Base-by-base conservation (phyloP, 208 protist genomes). In the Acanthamoeba triangularis region DNA sequence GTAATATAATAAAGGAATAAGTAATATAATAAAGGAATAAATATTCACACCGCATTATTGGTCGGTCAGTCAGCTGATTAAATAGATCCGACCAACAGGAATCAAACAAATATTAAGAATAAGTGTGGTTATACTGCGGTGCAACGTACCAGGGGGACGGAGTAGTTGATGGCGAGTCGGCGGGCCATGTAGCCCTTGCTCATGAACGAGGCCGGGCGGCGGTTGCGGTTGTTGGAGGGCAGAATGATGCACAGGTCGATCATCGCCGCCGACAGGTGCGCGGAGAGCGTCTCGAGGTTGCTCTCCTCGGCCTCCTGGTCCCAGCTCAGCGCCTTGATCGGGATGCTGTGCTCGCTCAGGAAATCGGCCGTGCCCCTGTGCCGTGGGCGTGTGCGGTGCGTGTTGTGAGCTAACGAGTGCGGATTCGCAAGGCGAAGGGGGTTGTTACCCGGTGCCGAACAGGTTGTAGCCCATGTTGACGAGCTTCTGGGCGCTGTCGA, bases 211-310 rank as follows among this genome's bases (percentile, higher is more conserved):
- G 96, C 96, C 63, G 96, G 95, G 67, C 96, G 69, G 37, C 96
- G n/a, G 80, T 95, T 96, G 20, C 96, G 91, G 94, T 98, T 98
- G 47, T 96, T 96, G 33, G 97, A 97, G 65, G 98, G 98, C 41
- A 99, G 96, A 95, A 98, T 98, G 84, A 99, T 98, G 67, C 98
- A 98, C n/a, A 99, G 95, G 82, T 98, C 98, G 93, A 99, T 98
- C 74, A 95, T 82, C 35, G 96, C 96, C 7, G 95, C 63, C 18
- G 91, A 59, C 13, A 98, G 94, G 30, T 92, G 92, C n/a, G 95
- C n/a, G 1, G 78, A 61, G 13, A 95, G 82, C 25, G 47, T 63
- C n/a, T 90, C 59, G 20, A 94, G 61, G 44, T 95, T 63, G 25
- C 56, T 76, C 44, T 72, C 28, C 47, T 85, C 76, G 37, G 76